Percentiles rank a stretch among this genome's conserved stretches.
These are phyloP conservation scores for Fusarium sororula DNA, from an alignment of 2,329 filamentous ascomycete genomes.

Conservation along the genomic window DNA sequence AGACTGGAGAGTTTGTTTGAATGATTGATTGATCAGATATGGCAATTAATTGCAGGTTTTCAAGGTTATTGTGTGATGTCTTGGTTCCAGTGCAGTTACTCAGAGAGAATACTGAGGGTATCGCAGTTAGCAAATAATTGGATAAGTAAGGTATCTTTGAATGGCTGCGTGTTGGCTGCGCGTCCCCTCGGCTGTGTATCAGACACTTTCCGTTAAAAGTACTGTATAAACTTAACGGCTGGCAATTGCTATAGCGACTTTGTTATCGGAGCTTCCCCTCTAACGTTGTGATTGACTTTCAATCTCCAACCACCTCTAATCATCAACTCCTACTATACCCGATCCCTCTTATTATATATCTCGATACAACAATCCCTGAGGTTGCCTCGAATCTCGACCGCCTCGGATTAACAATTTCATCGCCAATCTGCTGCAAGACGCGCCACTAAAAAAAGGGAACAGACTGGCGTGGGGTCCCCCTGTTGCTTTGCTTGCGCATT, in stretches of 20 bases:
- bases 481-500: conserved; percentile 25
- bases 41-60: not conserved
- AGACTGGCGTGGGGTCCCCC: conserved; percentile 29
- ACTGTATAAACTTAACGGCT: not conserved
- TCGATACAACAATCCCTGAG: conserved; percentile 8
- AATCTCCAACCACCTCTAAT: not conserved
- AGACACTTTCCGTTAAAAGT: not conserved
- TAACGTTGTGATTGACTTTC: not conserved
- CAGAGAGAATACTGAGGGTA: not conserved
- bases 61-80: not conserved
- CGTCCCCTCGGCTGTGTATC: conserved; percentile 7
- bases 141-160: not conserved
- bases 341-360: not conserved
- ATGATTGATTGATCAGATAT: not conserved
- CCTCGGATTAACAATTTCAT: conserved; percentile 15
- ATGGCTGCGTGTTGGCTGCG: not conserved
- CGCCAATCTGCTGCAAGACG: conserved; percentile 12
- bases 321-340: not conserved
- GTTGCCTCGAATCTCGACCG: conserved; percentile 7
- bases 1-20: not conserved
- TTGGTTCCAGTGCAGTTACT: not conserved
- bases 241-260: conserved; percentile 7
- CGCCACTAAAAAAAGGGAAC: conserved; percentile 34
- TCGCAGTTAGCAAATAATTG: not conserved
- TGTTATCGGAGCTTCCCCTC: conserved; percentile 1